A percentile compares a stretch with the other conserved stretches of the same genome.
These are phyloP conservation scores for Solanum bulbocastanum DNA, from an alignment of 257 asterid species.

Conservation along the genomic window DNA sequence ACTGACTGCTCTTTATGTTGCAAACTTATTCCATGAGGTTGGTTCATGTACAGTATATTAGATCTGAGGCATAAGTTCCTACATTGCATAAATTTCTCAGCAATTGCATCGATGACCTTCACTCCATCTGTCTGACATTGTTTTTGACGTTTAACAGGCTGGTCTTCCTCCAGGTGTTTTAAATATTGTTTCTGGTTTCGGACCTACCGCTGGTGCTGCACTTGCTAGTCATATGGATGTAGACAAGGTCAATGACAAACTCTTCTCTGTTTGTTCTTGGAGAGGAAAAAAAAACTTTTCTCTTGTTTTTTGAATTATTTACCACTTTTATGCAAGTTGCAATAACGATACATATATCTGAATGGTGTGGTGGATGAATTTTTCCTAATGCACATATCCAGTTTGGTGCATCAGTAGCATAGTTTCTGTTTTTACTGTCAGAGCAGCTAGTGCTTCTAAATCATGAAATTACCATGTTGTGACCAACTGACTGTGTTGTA, in stretches of 20 bases:
- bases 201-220: slow-evolving; percentile 86
- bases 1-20: slow-evolving; percentile 57
- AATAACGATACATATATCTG: neutral
- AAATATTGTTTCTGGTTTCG: slow-evolving; percentile 56
- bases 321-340: neutral
- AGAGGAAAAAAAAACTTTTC: neutral
- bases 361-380: neutral
- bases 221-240: slow-evolving; percentile 87
- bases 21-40: slow-evolving; percentile 70
- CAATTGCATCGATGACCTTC: neutral
- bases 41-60: neutral
- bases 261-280: neutral
- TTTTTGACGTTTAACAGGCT: slow-evolving; percentile 31
- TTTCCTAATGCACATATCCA: neutral
- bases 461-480: neutral
- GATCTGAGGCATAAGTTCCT: neutral
- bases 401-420: neutral
- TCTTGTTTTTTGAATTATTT: neutral
- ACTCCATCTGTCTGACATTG: neutral
- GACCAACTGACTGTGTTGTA: neutral
- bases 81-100: neutral
- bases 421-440: neutral
- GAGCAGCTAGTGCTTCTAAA: neutral
- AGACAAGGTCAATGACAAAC: slow-evolving; percentile 42
- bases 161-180: slow-evolving; percentile 72